These are phyloP conservation scores for Fusarium marasasianum DNA, from an alignment of 2,329 filamentous ascomycete species.

Conservation along the genomic window DNA sequence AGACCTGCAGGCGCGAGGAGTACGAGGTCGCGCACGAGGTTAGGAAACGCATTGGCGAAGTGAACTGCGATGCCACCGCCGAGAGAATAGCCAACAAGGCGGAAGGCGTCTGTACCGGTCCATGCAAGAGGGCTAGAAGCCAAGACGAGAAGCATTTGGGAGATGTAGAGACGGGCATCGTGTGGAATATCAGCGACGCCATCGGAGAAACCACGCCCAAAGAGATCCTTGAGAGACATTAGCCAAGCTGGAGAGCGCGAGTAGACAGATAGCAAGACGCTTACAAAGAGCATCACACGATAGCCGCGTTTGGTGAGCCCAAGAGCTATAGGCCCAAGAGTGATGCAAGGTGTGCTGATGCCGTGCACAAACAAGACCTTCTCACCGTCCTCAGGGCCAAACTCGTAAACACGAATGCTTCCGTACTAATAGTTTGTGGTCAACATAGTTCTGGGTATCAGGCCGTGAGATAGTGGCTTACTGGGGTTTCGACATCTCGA, in stretches of 20 bases:
- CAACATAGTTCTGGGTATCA: slow-evolving; percentile 1
- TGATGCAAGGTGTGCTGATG: slow-evolving; percentile 83
- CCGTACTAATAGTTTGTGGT: slow-evolving; percentile 63
- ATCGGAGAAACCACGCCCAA: slow-evolving; percentile 74
- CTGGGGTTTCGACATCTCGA: slow-evolving; percentile 76
- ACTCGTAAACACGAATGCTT: slow-evolving; percentile 82
- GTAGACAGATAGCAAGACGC: slow-evolving; percentile 17
- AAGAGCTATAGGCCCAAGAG: slow-evolving; percentile 73
- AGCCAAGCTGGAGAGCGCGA: slow-evolving; percentile 16
- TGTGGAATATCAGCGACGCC: slow-evolving; percentile 73
- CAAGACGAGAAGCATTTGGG: slow-evolving; percentile 76
- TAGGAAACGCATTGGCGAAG: slow-evolving; percentile 78
- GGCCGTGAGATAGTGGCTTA: slow-evolving; percentile 44
- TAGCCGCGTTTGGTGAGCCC: slow-evolving; percentile 74
- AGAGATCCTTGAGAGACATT: slow-evolving; percentile 64
- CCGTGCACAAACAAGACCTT: slow-evolving; percentile 85
- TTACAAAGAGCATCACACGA: slow-evolving; percentile 81
- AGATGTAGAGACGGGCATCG: slow-evolving; percentile 76
- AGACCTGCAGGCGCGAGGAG: slow-evolving; percentile 84
- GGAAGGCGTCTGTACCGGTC: slow-evolving; percentile 68
- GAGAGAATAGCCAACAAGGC: slow-evolving; percentile 81
- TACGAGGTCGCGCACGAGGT: slow-evolving; percentile 74
- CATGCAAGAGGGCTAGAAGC: slow-evolving; percentile 75
- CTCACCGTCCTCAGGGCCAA: slow-evolving; percentile 75
- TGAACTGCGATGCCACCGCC: slow-evolving; percentile 81